Percentiles rank a stretch among this genome's conserved stretches.
Conservation (phyloP, 768 basidiomycete species). For the Amanita rubescens region DNA sequence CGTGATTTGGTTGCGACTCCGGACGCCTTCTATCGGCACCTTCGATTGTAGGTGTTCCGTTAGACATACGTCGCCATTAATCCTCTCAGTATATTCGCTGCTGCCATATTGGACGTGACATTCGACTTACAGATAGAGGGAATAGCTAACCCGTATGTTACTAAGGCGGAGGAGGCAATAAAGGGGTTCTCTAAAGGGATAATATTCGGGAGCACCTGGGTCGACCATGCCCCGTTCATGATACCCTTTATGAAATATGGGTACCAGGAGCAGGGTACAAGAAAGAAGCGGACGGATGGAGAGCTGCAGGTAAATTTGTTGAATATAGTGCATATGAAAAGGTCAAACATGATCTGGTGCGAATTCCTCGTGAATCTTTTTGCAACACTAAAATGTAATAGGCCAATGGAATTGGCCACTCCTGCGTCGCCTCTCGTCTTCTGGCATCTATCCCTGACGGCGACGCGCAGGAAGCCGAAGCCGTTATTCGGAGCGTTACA, state of each 20-base stretch:
- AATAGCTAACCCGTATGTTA: not conserved
- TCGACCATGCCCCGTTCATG: conserved; percentile 2
- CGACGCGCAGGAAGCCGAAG: not conserved
- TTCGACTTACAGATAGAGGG: not conserved
- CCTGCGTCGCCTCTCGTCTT: not conserved
- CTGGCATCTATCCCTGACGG: not conserved
- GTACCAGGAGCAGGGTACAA: conserved; percentile 29
- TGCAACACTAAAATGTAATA: not conserved
- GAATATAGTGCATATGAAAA: conserved; percentile 25
- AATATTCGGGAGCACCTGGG: not conserved
- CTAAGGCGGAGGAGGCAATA: not conserved
- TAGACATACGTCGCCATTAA: not conserved
- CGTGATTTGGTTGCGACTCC: not conserved
- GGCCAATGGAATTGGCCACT: not conserved
- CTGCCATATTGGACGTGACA: not conserved
- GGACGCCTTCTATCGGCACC: not conserved
- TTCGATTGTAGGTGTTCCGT: not conserved
- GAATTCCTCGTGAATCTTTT: not conserved
- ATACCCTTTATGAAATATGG: conserved; percentile 12
- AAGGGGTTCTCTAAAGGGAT: not conserved
- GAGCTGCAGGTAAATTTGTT: conserved; percentile 18
- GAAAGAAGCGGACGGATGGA: conserved; percentile 17
- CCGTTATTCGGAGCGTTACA: not conserved
- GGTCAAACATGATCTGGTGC: conserved; percentile 24
- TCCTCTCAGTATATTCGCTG: not conserved